Percentiles rank a stretch among this genome's conserved stretches.
These are phyloP conservation scores for Symbiodinium pilosum DNA, from an alignment of 73 alveolate genomes.

Conservation along the genomic window DNA sequence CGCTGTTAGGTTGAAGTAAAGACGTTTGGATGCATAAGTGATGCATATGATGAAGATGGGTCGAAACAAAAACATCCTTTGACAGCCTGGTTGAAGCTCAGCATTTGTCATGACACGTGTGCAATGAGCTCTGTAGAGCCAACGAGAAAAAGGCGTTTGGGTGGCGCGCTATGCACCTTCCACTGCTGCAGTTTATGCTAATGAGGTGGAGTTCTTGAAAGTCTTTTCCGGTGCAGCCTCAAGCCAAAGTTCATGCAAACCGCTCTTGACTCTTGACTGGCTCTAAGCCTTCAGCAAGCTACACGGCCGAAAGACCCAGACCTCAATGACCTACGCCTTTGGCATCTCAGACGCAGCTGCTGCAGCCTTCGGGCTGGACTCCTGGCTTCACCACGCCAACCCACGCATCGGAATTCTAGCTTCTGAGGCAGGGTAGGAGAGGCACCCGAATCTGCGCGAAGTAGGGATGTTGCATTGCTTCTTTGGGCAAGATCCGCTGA, in stretches of 20 bases:
- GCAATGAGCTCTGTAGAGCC: too few species aligned
- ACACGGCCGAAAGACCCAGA: not conserved
- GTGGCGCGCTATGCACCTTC: too few species aligned
- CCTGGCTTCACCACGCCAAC: slow-evolving; percentile 21
- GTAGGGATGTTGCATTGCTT: slow-evolving; percentile 99
- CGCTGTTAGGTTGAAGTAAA: too few species aligned
- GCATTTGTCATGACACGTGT: too few species aligned
- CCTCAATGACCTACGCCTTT: slow-evolving; percentile 33
- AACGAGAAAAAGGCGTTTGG: too few species aligned
- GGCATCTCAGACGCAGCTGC: slow-evolving; percentile 55
- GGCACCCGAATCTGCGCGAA: slow-evolving; percentile 97
- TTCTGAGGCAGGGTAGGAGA: not conserved
- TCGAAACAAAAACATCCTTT: too few species aligned
- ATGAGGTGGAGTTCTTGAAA: too few species aligned
- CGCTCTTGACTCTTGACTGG: not conserved
- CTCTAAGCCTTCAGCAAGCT: not conserved
- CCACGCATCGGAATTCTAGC: not conserved
- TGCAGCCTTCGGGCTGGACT: slow-evolving; percentile 69
- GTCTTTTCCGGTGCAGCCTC: not conserved
- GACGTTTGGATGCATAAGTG: too few species aligned
- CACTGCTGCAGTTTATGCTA: too few species aligned
- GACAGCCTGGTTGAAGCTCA: too few species aligned
- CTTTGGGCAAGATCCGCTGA: slow-evolving; percentile 98
- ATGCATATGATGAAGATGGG: too few species aligned
- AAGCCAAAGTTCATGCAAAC: not conserved